Percentiles rank a stretch among this genome's conserved stretches.
Conservation (phyloP, 495 filamentous ascomycete species). For the Trichoderma asperelloides region DNA sequence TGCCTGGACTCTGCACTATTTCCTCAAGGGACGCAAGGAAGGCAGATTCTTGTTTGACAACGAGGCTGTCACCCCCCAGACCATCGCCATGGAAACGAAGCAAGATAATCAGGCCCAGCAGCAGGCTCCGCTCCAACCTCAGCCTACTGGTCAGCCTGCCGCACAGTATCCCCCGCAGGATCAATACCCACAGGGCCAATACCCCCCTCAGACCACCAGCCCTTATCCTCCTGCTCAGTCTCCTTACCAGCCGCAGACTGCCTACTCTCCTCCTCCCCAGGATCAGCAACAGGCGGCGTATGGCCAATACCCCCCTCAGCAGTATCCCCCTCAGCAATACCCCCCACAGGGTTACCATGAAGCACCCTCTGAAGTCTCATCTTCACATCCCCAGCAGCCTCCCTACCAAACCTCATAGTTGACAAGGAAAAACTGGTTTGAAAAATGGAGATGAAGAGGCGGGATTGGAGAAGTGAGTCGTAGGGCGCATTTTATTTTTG, state of each 20-base stretch:
- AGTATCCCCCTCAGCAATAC: neutral
- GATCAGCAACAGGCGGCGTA: neutral
- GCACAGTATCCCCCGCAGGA: slow-evolving; percentile 19
- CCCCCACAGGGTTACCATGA: neutral
- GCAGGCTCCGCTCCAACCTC: slow-evolving; percentile 13
- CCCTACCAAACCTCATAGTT: neutral
- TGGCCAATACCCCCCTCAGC: slow-evolving; percentile 4
- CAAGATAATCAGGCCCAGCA: slow-evolving; percentile 18
- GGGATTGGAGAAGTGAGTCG: neutral
- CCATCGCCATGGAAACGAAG: slow-evolving; percentile 14
- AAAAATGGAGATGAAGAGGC: neutral
- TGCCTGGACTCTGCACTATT: slow-evolving; percentile 32
- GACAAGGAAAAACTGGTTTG: neutral
- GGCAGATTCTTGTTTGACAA: slow-evolving; percentile 18
- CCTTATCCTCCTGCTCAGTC: slow-evolving; percentile 12
- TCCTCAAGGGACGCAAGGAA: slow-evolving; percentile 27
- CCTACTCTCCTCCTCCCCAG: slow-evolving; percentile 16
- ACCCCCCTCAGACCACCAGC: slow-evolving; percentile 10
- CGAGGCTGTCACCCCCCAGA: slow-evolving; percentile 15
- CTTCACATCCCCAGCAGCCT: neutral
- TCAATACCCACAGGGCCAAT: slow-evolving; percentile 14
- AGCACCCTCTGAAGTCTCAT: neutral
- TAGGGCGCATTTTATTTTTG: neutral
- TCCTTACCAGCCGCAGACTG: slow-evolving; percentile 14
- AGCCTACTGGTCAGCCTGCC: slow-evolving; percentile 5